Percentiles rank a stretch among this genome's conserved stretches.
These are phyloP conservation scores for Arabidopsis lyrata DNA, from an alignment of 441 rosid genomes.

Conservation along the genomic window DNA sequence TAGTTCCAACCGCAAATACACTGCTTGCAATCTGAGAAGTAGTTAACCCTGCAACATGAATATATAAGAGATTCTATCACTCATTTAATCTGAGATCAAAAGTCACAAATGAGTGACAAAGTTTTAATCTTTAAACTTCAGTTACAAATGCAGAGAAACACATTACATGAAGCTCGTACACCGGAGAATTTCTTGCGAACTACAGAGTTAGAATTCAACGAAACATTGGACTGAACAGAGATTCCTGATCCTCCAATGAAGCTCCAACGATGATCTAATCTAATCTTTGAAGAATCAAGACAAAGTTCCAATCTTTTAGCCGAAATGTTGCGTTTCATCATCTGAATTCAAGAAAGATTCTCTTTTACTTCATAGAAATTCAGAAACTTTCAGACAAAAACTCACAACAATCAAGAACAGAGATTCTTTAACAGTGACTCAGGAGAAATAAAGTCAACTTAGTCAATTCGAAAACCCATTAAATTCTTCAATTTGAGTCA, in stretches of 20 bases:
- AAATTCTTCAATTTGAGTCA: not conserved
- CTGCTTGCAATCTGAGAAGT: slow-evolving; percentile 72
- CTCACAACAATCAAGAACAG: not conserved
- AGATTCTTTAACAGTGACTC: slow-evolving; percentile 10
- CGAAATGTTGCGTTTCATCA: slow-evolving; percentile 38
- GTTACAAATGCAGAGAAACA: not conserved
- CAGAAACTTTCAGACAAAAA: not conserved
- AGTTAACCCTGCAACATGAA: slow-evolving; percentile 61
- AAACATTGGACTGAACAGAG: slow-evolving; percentile 39
- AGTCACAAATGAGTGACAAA: slow-evolving; percentile 2
- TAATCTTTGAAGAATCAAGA: slow-evolving; percentile 47
- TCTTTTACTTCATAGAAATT: not conserved
- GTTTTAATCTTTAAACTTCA: not conserved
- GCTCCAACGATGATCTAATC: slow-evolving; percentile 55
- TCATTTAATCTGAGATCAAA: not conserved
- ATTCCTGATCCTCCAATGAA: slow-evolving; percentile 67
- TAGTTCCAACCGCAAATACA: slow-evolving; percentile 76
- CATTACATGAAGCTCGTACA: slow-evolving; percentile 80
- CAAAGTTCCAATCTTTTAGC: slow-evolving; percentile 43
- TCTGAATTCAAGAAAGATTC: slow-evolving; percentile 22
- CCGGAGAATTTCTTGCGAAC: slow-evolving; percentile 45
- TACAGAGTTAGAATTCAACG: slow-evolving; percentile 16
- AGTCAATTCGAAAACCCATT: slow-evolving; percentile 12
- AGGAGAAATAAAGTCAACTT: not conserved
- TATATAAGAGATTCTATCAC: not conserved